These are phyloP conservation scores for Albatrellus ellisii DNA, from an alignment of 768 basidiomycete species.

Conservation along the genomic window DNA sequence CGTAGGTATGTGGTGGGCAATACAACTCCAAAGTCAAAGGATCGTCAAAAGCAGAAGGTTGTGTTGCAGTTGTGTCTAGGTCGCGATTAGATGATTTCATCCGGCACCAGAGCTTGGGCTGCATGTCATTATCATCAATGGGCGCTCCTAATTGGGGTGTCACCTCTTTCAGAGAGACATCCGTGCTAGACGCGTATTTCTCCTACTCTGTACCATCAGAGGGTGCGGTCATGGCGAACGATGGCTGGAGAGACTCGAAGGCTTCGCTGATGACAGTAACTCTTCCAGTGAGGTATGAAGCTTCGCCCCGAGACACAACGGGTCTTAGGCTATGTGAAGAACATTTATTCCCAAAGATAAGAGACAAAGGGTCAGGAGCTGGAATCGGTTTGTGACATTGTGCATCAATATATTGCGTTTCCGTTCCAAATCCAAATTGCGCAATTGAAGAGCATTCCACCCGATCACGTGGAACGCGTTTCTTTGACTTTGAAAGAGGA, in stretches of 20 bases:
- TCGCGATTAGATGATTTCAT: slow-evolving; percentile 18
- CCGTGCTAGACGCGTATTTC: slow-evolving; percentile 13
- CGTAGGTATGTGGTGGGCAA: slow-evolving; percentile 38
- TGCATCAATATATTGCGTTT: background rate
- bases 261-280: background rate
- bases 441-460: background rate
- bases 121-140: slow-evolving; percentile 10
- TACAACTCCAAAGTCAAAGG: slow-evolving; percentile 35
- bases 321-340: background rate
- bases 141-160: slow-evolving; percentile 9
- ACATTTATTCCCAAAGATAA: background rate
- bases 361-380: background rate
- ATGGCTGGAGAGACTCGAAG: background rate
- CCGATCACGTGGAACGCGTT: background rate
- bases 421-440: background rate
- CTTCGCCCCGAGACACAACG: background rate
- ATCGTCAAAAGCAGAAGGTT: slow-evolving; percentile 51
- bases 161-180: slow-evolving; percentile 10
- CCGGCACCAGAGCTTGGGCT: slow-evolving; percentile 20
- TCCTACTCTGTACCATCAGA: slow-evolving; percentile 5
- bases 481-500: background rate
- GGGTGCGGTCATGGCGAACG: slow-evolving; percentile 8
- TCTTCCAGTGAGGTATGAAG: background rate
- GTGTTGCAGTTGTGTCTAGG: slow-evolving; percentile 42
- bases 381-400: background rate